These are phyloP conservation scores for Hyphopichia fennica DNA, from an alignment of 1,139 yeast genomes.

Conservation along the genomic window DNA sequence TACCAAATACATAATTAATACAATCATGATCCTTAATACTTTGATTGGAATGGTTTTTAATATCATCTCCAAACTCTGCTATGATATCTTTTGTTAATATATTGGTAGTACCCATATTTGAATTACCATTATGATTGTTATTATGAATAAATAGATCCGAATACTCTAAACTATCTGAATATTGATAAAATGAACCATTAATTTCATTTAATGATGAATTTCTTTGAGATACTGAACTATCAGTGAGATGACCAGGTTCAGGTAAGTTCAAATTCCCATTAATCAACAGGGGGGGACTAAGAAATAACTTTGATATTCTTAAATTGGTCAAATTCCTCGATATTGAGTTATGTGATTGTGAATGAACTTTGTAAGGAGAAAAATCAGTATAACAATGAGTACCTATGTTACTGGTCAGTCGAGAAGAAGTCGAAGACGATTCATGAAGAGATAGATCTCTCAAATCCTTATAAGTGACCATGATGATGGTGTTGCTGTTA, in stretches of 20 bases:
- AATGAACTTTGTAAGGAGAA: not conserved
- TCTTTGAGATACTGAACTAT: not conserved
- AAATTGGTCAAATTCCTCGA: not conserved
- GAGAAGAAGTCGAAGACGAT: not conserved
- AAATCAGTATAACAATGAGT: not conserved
- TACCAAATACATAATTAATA: not conserved
- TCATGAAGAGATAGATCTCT: not conserved
- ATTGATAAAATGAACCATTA: not conserved
- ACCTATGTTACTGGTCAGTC: not conserved
- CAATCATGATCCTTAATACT: not conserved
- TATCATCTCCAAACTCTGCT: constrained; percentile 6
- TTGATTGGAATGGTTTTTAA: not conserved
- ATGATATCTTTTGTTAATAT: constrained; percentile 12
- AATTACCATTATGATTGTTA: not conserved
- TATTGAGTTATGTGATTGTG: not conserved
- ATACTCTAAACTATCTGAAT: not conserved
- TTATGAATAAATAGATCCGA: not conserved
- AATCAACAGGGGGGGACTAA: too few relatives aligned
- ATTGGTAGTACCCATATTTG: constrained; percentile 3
- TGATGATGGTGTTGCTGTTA: too few relatives aligned
- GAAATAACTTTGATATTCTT: not conserved
- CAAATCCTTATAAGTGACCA: not conserved
- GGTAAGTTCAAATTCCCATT: not conserved
- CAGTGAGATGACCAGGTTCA: not conserved
- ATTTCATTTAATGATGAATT: not conserved